Evolutionary conservation across 2,329 filamentous ascomycete species (phyloP).

Genomic region (Pseudogymnoascus sp.): DNA sequence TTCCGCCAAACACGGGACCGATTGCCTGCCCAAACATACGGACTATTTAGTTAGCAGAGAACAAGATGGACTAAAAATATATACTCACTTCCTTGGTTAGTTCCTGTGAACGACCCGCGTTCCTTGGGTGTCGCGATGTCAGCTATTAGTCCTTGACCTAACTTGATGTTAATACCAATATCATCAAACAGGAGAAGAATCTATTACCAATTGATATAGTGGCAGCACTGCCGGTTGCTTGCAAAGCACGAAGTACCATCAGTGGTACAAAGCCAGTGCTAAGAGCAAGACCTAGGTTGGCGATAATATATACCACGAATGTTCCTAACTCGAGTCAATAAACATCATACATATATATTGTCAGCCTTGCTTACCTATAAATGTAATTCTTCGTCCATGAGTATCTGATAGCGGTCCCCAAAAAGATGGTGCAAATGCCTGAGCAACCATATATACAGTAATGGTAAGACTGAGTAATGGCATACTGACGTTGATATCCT

Average conservation of each 20-base stretch:
- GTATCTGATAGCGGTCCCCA: slow-evolving; percentile 44
- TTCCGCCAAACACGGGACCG: slow-evolving; percentile 38
- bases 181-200: neutral
- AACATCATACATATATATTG: slow-evolving; percentile 9
- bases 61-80: neutral
- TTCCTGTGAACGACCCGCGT: slow-evolving; percentile 33
- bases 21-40: slow-evolving; percentile 39
- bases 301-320: slow-evolving; percentile 40
- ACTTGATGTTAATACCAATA: neutral
- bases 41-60: slow-evolving; percentile 22
- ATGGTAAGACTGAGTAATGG: slow-evolving; percentile 35
- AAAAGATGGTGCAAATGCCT: slow-evolving; percentile 42
- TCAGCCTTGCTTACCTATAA: slow-evolving; percentile 16
- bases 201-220: slow-evolving; percentile 40
- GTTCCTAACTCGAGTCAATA: slow-evolving; percentile 28
- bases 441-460: slow-evolving; percentile 43
- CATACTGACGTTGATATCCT: slow-evolving; percentile 28
- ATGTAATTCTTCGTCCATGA: slow-evolving; percentile 34
- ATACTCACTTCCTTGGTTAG: slow-evolving; percentile 32
- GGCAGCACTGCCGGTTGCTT: slow-evolving; percentile 41
- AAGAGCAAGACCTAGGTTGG: slow-evolving; percentile 41
- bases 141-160: slow-evolving; percentile 35
- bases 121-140: slow-evolving; percentile 34
- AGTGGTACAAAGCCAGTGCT: slow-evolving; percentile 37
- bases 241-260: slow-evolving; percentile 40